Conservation (phyloP, 208 protist species). For the Strigomonas galati region DNA sequence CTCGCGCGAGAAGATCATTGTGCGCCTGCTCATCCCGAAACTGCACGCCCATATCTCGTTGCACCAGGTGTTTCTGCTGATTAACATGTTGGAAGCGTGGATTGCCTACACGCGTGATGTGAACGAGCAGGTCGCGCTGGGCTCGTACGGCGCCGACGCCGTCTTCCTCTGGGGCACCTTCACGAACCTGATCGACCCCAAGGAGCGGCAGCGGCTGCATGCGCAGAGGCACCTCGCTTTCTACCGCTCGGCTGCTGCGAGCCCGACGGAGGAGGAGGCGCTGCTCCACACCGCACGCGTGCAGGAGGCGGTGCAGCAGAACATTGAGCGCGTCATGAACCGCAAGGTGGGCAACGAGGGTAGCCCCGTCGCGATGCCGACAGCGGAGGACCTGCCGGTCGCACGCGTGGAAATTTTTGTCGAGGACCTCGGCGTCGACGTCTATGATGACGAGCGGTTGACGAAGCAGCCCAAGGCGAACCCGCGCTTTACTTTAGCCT, state of each 20-base stretch:
- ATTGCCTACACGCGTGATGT: slow-evolving; percentile 19
- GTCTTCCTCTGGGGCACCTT: not conserved
- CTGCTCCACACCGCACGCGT: not conserved
- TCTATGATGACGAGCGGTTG: slow-evolving; percentile 59
- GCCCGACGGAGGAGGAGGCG: not conserved
- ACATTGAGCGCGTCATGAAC: not conserved
- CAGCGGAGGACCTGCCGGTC: slow-evolving; percentile 32
- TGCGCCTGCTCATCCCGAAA: slow-evolving; percentile 70
- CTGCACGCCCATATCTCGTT: slow-evolving; percentile 60
- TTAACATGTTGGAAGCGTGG: slow-evolving; percentile 75
- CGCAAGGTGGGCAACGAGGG: not conserved
- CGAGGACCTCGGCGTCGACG: slow-evolving; percentile 52
- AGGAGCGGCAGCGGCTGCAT: not conserved
- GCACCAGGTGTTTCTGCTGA: slow-evolving; percentile 73
- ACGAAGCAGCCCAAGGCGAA: slow-evolving; percentile 25
- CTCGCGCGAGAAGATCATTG: slow-evolving; percentile 51
- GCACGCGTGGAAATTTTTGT: slow-evolving; percentile 64
- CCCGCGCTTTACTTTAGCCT: slow-evolving; percentile 45
- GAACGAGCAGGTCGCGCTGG: not conserved
- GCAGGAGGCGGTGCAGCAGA: not conserved
- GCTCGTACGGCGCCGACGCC: not conserved
- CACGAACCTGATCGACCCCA: not conserved
- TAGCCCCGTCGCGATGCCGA: slow-evolving; percentile 4
- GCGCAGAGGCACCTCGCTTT: not conserved
- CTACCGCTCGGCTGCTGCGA: not conserved